Base-by-base conservation (phyloP, 495 filamentous ascomycete genomes). In the Amphirosellinia nigrospora region DNA sequence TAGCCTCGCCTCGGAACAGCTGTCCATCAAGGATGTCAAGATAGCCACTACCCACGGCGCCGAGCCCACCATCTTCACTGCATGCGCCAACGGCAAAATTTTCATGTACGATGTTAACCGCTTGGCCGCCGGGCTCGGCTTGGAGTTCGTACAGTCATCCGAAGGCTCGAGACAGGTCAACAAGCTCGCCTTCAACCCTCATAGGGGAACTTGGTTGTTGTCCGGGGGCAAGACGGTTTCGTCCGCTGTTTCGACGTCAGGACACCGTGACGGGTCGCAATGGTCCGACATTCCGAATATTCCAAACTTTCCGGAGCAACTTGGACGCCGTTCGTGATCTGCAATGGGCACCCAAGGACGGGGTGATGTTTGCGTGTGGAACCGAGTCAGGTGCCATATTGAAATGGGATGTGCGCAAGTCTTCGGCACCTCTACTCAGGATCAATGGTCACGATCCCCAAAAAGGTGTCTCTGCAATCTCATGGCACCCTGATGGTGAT, bases 401-500 rank as follows among this genome's bases (percentile, higher is more conserved):
- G 64, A 86, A 87, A 72, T 88, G 86, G 85, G 85, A 88, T 72
- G 81, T 85, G 23, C 79, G 84, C 9, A 86, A 83, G 70, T 45
- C 76, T 19, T 74, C 59, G 26, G 78, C 78, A 7, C 85, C 86
- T 15, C 66, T 86, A 23, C 70, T 96, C 63, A 91, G 91, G 73
- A 92, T 97, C 70, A 90, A 91, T 55, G 96, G 94, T 36, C 96
- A 99, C 78, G 81, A 83, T 61, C 73, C 76, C 26, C 87, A 91
- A 72, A 91, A 89, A 50, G 86, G 90, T 0, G 97, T 92, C 74
- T 90, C 88, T 67, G 86, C 93, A 5, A 89, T 99, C 58, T 93
- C 97, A 72, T 99, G 96, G 96, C 96, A 99, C 76, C 94, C 93
- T 1, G 95, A 98, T 78, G 96, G 96, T 36, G 92, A 92, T 69